Evolutionary conservation across 768 basidiomycete genomes (phyloP).

Genomic region (Sarcodon sp.): DNA sequence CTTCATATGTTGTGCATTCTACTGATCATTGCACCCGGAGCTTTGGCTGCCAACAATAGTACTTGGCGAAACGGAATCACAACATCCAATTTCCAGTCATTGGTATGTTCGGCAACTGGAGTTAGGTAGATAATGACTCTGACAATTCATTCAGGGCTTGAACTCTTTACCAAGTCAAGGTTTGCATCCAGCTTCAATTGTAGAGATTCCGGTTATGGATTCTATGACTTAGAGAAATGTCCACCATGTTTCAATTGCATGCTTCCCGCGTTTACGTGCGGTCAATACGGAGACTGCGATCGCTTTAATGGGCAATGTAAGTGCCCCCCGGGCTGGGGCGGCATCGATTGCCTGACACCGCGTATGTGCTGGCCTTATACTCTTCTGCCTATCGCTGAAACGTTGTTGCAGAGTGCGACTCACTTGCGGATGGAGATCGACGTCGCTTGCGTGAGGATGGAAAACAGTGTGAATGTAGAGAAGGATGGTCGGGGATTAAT

Average conservation of each 20-base stretch:
- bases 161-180: too few species aligned
- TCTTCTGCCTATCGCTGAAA: conserved; percentile 3
- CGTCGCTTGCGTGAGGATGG: conserved; percentile 70
- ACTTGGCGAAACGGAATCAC: too few species aligned
- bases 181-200: too few species aligned
- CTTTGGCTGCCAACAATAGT: too few species aligned
- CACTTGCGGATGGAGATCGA: conserved; percentile 81
- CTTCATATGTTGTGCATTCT: too few species aligned
- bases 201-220: too few species aligned
- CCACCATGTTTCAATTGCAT: conserved; percentile 96
- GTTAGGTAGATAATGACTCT: too few species aligned
- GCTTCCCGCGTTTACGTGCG: conserved; percentile 83
- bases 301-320: conserved; percentile 91
- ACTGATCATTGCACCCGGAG: too few species aligned
- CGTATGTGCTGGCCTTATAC: conserved; percentile 36
- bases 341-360: conserved; percentile 87
- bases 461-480: conserved; percentile 76
- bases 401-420: conserved; percentile 68
- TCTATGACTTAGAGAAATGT: conserved; percentile 26
- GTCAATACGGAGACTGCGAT: conserved; percentile 86
- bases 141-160: too few species aligned
- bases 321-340: conserved; percentile 96
- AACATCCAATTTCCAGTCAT: too few species aligned
- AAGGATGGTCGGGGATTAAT: conserved; percentile 93
- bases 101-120: too few species aligned